Evolutionary conservation across 1,139 yeast genomes (phyloP).

Genomic region (Nadsonia starkeyi-henricii): DNA sequence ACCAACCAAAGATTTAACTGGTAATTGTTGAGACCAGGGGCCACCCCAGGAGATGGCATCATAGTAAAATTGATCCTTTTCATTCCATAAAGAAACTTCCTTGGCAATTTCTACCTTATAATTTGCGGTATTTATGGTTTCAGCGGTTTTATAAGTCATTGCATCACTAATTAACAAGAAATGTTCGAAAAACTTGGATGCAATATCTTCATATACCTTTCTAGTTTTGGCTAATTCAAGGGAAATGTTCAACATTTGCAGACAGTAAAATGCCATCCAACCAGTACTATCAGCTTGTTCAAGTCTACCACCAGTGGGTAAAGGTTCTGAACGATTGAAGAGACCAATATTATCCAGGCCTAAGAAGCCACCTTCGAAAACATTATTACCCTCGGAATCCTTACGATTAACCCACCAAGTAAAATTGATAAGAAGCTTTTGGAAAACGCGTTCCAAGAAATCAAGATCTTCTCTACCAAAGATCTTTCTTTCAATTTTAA

Average conservation of each 20-base stretch:
- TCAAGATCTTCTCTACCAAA: conserved; percentile 72
- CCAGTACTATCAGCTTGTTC: conserved; percentile 97
- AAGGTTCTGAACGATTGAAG: conserved; percentile 85
- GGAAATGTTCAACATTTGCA: conserved; percentile 89
- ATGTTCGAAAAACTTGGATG: conserved; percentile 91
- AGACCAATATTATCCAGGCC: conserved; percentile 92
- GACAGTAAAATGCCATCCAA: conserved; percentile 92
- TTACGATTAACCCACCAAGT: conserved; percentile 98
- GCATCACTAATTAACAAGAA: conserved; percentile 89
- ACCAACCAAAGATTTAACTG: conserved; percentile 85
- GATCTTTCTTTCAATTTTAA: conserved; percentile 78
- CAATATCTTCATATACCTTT: conserved; percentile 86
- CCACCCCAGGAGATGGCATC: conserved; percentile 87
- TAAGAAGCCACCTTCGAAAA: conserved; percentile 89
- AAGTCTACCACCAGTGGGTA: conserved; percentile 84
- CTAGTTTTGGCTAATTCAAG: conserved; percentile 78
- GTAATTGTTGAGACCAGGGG: conserved; percentile 54
- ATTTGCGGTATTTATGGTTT: conserved; percentile 14
- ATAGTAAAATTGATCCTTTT: conserved; percentile 75
- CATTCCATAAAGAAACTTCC: conserved; percentile 74
- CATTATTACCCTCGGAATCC: conserved; percentile 77
- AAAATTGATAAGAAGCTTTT: conserved; percentile 74
- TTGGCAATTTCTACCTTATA: conserved; percentile 19
- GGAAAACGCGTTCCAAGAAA: conserved; percentile 84
- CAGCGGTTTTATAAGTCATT: conserved; percentile 59